Conservation (phyloP, 108 stramenopile species). For the Poteriospumella lacustris region DNA sequence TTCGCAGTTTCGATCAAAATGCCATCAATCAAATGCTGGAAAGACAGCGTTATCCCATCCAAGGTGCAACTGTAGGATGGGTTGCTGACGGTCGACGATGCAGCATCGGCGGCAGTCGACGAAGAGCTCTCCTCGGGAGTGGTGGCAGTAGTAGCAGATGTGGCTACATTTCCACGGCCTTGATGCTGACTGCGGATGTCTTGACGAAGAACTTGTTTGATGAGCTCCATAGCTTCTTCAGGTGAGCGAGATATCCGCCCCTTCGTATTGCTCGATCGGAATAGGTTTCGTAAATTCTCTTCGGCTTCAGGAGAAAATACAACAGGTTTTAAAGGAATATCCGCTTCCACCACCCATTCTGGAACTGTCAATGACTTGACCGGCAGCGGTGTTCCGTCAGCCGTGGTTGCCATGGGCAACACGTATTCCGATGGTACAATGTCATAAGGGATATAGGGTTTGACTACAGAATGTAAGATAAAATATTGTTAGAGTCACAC, state of each 20-base stretch:
- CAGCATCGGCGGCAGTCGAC: too few species aligned
- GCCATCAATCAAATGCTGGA: too few species aligned
- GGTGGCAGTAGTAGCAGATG: not conserved
- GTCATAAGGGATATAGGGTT: conserved; percentile 30
- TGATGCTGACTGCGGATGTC: conserved; percentile 11
- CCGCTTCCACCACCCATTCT: not conserved
- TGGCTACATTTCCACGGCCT: not conserved
- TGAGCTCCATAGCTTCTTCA: conserved; percentile 4
- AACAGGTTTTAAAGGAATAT: not conserved
- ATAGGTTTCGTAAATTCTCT: not conserved
- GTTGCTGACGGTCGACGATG: too few species aligned
- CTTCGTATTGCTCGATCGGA: not conserved
- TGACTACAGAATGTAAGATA: not conserved
- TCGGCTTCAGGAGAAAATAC: not conserved
- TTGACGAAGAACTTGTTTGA: conserved; percentile 13
- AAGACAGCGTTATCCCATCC: too few species aligned
- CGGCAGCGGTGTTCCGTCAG: not conserved
- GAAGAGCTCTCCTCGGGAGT: too few species aligned
- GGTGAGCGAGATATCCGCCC: not conserved
- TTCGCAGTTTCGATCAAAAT: too few species aligned
- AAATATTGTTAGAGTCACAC: not conserved
- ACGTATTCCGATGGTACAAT: not conserved
- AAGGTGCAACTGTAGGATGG: too few species aligned
- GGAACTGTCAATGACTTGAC: not conserved
- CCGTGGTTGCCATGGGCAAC: not conserved